Conservation (phyloP, 352 stramenopile species). For the Phytophthora parvispora region DNA sequence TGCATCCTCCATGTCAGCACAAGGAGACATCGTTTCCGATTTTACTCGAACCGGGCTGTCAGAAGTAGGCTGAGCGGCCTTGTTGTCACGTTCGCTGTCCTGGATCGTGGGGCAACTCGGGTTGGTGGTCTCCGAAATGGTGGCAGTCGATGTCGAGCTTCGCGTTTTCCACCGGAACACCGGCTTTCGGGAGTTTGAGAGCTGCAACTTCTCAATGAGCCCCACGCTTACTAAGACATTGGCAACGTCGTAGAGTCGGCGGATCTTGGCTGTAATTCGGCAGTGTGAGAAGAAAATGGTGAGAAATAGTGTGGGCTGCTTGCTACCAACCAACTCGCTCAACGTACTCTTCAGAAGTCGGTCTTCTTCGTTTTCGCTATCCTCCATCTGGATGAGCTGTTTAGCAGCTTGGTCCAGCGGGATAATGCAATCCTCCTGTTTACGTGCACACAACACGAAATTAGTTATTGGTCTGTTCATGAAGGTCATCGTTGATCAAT, state of each 20-base stretch:
- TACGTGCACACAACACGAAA: neutral
- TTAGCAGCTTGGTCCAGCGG: slow-evolving; percentile 95
- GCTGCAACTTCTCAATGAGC: slow-evolving; percentile 92
- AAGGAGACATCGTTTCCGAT: slow-evolving; percentile 11
- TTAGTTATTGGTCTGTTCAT: neutral
- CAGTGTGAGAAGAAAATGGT: neutral
- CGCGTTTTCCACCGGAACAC: slow-evolving; percentile 86
- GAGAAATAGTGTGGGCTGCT: slow-evolving; percentile 1
- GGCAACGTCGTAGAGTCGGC: slow-evolving; percentile 98
- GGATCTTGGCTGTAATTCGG: slow-evolving; percentile 92
- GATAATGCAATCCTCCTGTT: slow-evolving; percentile 91
- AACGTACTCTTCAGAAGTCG: slow-evolving; percentile 84
- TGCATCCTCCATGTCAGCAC: slow-evolving; percentile 23
- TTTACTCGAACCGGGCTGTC: slow-evolving; percentile 1
- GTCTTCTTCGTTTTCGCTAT: slow-evolving; percentile 80
- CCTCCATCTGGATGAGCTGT: slow-evolving; percentile 93
- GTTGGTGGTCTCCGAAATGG: neutral
- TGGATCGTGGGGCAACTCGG: neutral
- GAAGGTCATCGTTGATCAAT: neutral
- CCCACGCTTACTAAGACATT: slow-evolving; percentile 96
- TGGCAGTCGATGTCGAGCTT: neutral
- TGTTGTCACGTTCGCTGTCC: slow-evolving; percentile 2
- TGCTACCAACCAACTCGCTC: neutral
- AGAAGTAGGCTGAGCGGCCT: neutral
- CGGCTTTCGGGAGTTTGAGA: slow-evolving; percentile 86